phyloP scores from a whole-genome alignment of 345 rosid species.

The Stellera chamaejasme region DNA sequence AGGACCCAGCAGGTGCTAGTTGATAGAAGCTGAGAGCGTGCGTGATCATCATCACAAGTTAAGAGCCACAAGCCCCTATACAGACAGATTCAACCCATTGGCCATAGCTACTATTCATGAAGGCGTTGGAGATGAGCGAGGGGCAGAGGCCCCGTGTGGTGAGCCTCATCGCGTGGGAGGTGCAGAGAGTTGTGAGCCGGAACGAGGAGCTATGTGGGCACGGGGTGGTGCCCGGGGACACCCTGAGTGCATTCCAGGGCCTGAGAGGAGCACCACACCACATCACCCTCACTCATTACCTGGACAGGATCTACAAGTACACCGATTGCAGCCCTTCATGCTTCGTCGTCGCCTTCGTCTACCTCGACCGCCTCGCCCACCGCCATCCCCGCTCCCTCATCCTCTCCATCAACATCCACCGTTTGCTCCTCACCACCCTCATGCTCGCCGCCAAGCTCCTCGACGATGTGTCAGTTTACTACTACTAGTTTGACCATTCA shows the following conservation, averaged over 20 bases:
- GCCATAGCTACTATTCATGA: too few species aligned
- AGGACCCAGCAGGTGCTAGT: too few species aligned
- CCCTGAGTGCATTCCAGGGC: constrained; percentile 70
- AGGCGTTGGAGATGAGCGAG: constrained; percentile 2
- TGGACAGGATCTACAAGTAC: constrained; percentile 84
- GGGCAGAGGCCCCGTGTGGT: constrained; percentile 56
- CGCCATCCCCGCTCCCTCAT: constrained; percentile 69
- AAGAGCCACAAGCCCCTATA: too few species aligned
- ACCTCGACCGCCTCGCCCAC: constrained; percentile 67
- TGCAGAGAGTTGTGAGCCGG: constrained; percentile 72
- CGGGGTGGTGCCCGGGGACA: constrained; percentile 32
- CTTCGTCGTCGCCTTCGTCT: constrained; percentile 77
- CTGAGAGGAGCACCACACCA: constrained; percentile 45
- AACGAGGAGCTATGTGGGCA: constrained; percentile 20
- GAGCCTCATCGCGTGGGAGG: constrained; percentile 46
- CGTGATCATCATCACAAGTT: too few species aligned
- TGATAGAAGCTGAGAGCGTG: too few species aligned
- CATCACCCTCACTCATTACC: constrained; percentile 68
- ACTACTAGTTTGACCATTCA: neutral
- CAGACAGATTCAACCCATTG: too few species aligned
- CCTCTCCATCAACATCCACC: constrained; percentile 65
- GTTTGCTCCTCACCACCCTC: constrained; percentile 73
- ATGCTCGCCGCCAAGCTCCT: constrained; percentile 89
- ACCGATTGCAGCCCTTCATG: constrained; percentile 84
- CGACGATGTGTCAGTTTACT: constrained; percentile 72